Base-by-base conservation (phyloP, 305 asterid genomes). In the Fraxinus sp. region DNA sequence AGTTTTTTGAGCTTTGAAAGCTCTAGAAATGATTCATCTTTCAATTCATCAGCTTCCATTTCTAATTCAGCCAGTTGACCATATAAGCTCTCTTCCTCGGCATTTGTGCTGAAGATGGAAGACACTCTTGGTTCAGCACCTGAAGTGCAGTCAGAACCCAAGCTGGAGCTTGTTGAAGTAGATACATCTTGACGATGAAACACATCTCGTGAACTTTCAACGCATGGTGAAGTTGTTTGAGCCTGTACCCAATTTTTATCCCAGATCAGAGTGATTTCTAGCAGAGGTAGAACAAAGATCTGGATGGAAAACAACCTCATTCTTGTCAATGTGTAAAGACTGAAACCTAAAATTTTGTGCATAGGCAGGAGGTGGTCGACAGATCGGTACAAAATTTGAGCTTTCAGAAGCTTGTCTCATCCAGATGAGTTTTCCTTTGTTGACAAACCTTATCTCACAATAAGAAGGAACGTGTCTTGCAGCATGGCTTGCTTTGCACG, bases 401-500 rank as follows among this genome's bases (percentile, higher is more conserved):
- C 83, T 79, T 79, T 84, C 87, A 70, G 87, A 83, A 80, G 85
- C 88, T 72, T 90, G 90, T 86, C 92, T 89, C 71, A 83, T 90
- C 97, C 97, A 92, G 74, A 93, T 84, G 72, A 90, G 86, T 83
- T 91, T 91, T 79, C 96, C 94, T 77, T 92, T 93, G 90, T 88
- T 81, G 78, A 94, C 93, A 73, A 90, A 94, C 89, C 90, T 91
- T 86, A 93, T 89, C 87, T 92, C 93, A 87, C 97, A 94, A 81
- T 85, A 93, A 8, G 92, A 80, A 78, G 97, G 97, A 70, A 90
- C 92, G 44, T 87, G 55, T 83, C 87, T 86, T 77, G 95, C 94
- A 76, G 90, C 88, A 84, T 79, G 90, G 78, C 93, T 89, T 85
- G 92, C 94, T 87, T 94, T 90, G 82, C 85, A 79, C 36, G 97